Conservation (phyloP, 106 monocot species). For the Dendrobium nobile region DNA sequence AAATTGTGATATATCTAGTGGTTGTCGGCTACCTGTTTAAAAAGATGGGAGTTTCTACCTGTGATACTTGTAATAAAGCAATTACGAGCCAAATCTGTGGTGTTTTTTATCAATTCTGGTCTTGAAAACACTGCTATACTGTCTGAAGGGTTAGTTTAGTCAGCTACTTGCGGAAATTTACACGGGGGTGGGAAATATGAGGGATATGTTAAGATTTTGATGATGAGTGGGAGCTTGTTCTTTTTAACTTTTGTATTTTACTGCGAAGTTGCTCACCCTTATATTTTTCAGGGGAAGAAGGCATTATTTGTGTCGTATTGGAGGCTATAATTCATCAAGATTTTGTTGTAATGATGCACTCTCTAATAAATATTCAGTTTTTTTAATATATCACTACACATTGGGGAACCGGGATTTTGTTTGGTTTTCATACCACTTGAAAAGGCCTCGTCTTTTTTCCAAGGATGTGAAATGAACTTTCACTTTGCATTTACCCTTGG, state of each 20-base stretch:
- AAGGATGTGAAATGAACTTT: background rate
- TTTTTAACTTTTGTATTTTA: background rate
- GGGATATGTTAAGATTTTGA: background rate
- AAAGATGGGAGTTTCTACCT: background rate
- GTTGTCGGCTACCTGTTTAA: background rate
- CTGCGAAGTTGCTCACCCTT: background rate
- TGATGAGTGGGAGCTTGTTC: background rate
- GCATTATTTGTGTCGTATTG: background rate
- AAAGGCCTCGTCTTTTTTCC: too few relatives aligned
- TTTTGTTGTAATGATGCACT: background rate
- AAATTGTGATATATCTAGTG: too few relatives aligned
- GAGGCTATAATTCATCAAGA: background rate
- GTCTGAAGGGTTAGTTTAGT: background rate
- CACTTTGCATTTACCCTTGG: background rate
- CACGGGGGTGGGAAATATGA: background rate
- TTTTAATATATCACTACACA: background rate
- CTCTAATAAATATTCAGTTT: background rate
- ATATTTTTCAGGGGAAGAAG: background rate
- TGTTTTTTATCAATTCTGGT: background rate
- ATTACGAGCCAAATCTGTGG: background rate
- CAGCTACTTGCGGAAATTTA: background rate
- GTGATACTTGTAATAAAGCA: background rate
- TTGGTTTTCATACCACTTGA: too few relatives aligned
- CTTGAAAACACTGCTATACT: background rate
- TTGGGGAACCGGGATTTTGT: background rate